These are phyloP conservation scores for Dendrobium huoshanense DNA, from an alignment of 106 monocot genomes.

Conservation along the genomic window DNA sequence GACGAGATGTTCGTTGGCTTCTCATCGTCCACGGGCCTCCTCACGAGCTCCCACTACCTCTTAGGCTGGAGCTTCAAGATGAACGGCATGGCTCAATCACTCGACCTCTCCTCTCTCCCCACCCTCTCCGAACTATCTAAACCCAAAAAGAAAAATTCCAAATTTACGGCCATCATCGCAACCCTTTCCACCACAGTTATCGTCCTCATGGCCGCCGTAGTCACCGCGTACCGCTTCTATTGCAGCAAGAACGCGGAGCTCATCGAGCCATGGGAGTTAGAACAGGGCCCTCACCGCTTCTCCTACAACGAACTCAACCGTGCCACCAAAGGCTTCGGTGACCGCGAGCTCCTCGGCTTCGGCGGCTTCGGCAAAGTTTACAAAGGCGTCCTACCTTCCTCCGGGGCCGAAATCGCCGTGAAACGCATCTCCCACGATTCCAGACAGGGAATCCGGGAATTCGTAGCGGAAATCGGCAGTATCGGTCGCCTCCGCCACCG, in stretches of 20 bases:
- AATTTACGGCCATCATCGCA: not conserved
- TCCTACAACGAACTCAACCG: constrained; percentile 12
- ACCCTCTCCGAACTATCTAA: not conserved
- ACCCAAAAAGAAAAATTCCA: not conserved
- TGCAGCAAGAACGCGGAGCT: constrained; percentile 8
- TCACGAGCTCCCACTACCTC: constrained; percentile 2
- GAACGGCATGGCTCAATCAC: constrained; percentile 12
- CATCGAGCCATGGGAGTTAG: constrained; percentile 20
- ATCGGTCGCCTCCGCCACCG: constrained; percentile 80
- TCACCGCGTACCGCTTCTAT: not conserved
- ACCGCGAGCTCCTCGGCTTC: constrained; percentile 6
- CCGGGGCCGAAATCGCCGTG: constrained; percentile 44
- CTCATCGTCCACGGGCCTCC: constrained; percentile 9
- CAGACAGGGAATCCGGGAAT: constrained; percentile 61
- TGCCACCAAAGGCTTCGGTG: constrained; percentile 12
- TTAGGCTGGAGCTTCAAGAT: constrained; percentile 21
- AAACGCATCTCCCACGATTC: constrained; percentile 67
- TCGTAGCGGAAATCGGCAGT: constrained; percentile 70
- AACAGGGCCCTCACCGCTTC: constrained; percentile 18
- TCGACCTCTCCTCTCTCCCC: constrained; percentile 18
- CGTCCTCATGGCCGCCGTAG: not conserved
- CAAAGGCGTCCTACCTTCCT: constrained; percentile 43
- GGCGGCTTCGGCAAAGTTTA: constrained; percentile 59
- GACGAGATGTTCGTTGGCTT: constrained; percentile 18
- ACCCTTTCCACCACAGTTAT: not conserved